A percentile compares a stretch with the other conserved stretches of the same genome.
Conservation (phyloP, 495 filamentous ascomycete genomes). For the Entonaema liquescens region DNA sequence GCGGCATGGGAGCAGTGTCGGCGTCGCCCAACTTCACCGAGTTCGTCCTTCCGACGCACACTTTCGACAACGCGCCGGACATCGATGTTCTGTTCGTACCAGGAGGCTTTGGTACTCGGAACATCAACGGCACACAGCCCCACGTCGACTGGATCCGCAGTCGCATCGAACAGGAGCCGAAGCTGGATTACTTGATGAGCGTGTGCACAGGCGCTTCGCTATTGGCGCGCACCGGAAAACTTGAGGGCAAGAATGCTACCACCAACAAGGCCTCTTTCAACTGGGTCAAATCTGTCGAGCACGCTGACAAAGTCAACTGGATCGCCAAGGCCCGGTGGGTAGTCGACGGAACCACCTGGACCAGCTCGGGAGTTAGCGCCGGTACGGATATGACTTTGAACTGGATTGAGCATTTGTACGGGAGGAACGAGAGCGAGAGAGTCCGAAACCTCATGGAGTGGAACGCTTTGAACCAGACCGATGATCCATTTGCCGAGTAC, state of each 20-base stretch:
- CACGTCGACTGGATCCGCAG: constrained; percentile 30
- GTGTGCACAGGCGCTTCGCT: constrained; percentile 39
- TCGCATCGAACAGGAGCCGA: constrained; percentile 25
- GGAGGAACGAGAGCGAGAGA: constrained; percentile 31
- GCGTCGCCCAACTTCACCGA: constrained; percentile 45
- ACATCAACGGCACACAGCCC: constrained; percentile 23
- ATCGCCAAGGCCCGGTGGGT: constrained; percentile 38
- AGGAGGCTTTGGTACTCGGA: constrained; percentile 62
- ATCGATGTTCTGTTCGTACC: constrained; percentile 70
- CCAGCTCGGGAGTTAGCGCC: constrained; percentile 38
- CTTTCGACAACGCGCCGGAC: constrained; percentile 55
- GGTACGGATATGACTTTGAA: constrained; percentile 39
- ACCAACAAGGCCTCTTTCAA: constrained; percentile 37
- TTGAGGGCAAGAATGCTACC: constrained; percentile 31
- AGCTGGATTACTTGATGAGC: constrained; percentile 31
- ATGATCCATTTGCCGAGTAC: constrained; percentile 39
- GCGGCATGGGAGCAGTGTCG: constrained; percentile 13
- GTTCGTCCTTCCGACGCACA: constrained; percentile 66
- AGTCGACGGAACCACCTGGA: constrained; percentile 37
- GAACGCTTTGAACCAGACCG: constrained; percentile 29
- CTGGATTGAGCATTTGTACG: constrained; percentile 32
- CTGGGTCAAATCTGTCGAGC: constrained; percentile 31
- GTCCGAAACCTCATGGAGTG: constrained; percentile 31
- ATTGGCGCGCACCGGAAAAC: constrained; percentile 34
- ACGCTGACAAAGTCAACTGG: constrained; percentile 34